Conservation (phyloP, 768 basidiomycete genomes). For the Kockovaella imperatae region DNA sequence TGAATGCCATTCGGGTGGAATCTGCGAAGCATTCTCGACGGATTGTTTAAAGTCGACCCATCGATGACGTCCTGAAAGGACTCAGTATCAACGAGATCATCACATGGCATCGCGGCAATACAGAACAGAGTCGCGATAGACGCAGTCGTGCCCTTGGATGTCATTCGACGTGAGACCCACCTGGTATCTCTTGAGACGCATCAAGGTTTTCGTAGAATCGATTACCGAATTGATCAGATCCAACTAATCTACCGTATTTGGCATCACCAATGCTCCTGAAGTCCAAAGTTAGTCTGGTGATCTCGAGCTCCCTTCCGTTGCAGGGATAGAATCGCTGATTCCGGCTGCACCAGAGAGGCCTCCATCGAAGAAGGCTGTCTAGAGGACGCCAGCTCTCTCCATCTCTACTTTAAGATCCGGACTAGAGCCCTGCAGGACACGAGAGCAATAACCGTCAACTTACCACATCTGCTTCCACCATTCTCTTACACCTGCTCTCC, state of each 20-base stretch:
- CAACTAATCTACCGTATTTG: conserved; percentile 63
- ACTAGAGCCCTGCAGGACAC: background rate
- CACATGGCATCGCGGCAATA: background rate
- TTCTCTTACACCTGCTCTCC: conserved; percentile 66
- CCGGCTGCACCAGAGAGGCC: background rate
- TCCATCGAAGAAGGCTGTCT: background rate
- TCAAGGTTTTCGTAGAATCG: conserved; percentile 88
- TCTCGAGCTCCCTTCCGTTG: background rate
- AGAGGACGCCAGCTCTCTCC: background rate
- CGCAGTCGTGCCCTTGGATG: background rate
- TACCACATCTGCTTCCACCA: conserved; percentile 68
- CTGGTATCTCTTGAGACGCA: conserved; percentile 77
- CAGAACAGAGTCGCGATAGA: background rate
- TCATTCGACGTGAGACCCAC: conserved; percentile 47
- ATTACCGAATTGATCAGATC: conserved; percentile 63
- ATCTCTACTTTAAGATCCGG: background rate
- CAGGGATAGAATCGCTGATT: background rate
- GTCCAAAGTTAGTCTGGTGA: background rate
- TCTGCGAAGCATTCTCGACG: conserved; percentile 82
- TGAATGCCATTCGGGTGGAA: conserved; percentile 93
- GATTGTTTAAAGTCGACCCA: conserved; percentile 95
- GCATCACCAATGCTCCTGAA: conserved; percentile 87
- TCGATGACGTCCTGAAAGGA: conserved; percentile 70
- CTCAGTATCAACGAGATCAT: background rate
- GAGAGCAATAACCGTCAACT: conserved; percentile 4